These are phyloP conservation scores for Dactylella cylindrospora DNA, from an alignment of 2,329 filamentous ascomycete genomes.

Conservation along the genomic window DNA sequence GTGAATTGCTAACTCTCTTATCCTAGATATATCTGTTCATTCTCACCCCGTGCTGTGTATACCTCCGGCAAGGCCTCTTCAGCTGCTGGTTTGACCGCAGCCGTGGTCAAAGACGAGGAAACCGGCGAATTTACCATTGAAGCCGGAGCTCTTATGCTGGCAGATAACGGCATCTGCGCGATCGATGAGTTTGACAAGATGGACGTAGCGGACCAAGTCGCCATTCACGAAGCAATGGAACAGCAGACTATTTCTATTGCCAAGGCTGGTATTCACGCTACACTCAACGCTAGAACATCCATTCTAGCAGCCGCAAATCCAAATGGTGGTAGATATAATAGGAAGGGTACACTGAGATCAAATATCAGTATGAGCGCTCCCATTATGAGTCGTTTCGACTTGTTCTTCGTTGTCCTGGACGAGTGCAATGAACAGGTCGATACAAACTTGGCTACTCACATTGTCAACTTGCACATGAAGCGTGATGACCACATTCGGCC, in stretches of 20 bases:
- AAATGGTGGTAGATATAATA: conserved; percentile 93
- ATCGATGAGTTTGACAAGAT: conserved; percentile 99
- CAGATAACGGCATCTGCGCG: conserved; percentile 93
- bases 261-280: conserved; percentile 97
- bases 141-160: conserved; percentile 94
- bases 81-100: conserved; percentile 92
- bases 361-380: conserved; percentile 99
- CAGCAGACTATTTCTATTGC: conserved; percentile 99
- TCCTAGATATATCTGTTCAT: conserved; percentile 79
- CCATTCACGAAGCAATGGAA: conserved; percentile 99
- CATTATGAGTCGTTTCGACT: conserved; percentile 98
- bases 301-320: conserved; percentile 97
- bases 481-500: conserved; percentile 88
- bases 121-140: conserved; percentile 99
- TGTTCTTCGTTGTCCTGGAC: conserved; percentile 97
- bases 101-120: conserved; percentile 96
- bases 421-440: conserved; percentile 93
- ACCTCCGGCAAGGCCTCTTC: conserved; percentile 97
- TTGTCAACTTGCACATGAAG: conserved; percentile 88
- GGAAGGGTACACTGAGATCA: conserved; percentile 85
- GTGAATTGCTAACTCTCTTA: conserved; percentile 58
- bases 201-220: conserved; percentile 95
- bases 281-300: conserved; percentile 89
- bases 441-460: conserved; percentile 87
- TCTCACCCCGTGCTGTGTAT: conserved; percentile 94